Percentiles rank a stretch among this genome's conserved stretches.
These are phyloP conservation scores for Pholiota adiposa DNA, from an alignment of 1,284 basidiomycete genomes.

Conservation along the genomic window DNA sequence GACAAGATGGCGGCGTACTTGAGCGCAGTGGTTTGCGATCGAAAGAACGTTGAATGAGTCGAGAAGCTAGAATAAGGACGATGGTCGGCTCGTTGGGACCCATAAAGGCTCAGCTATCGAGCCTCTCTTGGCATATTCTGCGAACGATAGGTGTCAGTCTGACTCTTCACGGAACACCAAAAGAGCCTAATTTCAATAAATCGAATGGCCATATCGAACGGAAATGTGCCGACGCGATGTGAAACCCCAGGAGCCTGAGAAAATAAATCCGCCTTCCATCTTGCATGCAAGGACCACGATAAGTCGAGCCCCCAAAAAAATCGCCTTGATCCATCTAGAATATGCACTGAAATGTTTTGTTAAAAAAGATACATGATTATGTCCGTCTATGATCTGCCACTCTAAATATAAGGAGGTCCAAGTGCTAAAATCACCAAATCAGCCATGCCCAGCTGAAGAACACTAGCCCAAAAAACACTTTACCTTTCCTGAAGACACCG, in stretches of 20 bases:
- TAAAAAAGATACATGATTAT: too few relatives aligned
- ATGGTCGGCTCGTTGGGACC: too few relatives aligned
- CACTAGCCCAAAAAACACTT: not conserved
- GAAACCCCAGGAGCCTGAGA: not conserved
- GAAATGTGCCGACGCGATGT: not conserved
- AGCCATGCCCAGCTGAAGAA: not conserved
- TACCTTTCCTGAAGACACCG: constrained; percentile 74
- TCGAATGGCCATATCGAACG: not conserved
- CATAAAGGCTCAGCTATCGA: not conserved
- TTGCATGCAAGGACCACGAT: too few relatives aligned
- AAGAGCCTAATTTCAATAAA: not conserved
- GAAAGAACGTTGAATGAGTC: not conserved
- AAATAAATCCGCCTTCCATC: too few relatives aligned
- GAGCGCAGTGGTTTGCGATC: not conserved
- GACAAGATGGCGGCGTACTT: not conserved
- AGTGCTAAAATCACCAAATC: constrained; percentile 29
- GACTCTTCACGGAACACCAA: not conserved
- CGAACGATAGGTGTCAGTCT: not conserved
- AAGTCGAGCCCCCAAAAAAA: too few relatives aligned
- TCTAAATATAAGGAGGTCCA: constrained; percentile 43
- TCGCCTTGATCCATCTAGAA: too few relatives aligned
- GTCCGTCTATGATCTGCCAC: not conserved
- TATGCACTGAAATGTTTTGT: too few relatives aligned
- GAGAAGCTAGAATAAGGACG: not conserved
- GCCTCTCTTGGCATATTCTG: not conserved